These are phyloP conservation scores for Debaryomyces udenii DNA, from an alignment of 1,139 yeast genomes.

Conservation along the genomic window DNA sequence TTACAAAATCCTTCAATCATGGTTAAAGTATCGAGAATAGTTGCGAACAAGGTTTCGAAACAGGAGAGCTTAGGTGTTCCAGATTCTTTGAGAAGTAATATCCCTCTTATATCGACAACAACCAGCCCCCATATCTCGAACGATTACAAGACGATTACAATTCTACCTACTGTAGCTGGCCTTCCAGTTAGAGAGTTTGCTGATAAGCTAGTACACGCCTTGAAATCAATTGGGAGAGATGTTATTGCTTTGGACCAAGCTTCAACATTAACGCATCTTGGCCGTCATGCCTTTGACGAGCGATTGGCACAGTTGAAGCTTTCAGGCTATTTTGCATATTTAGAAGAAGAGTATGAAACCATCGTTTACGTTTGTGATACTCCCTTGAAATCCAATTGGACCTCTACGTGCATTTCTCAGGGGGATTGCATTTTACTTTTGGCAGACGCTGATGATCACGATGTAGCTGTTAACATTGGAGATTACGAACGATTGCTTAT, in stretches of 20 bases:
- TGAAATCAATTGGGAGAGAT: conserved; percentile 69
- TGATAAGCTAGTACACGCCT: conserved; percentile 65
- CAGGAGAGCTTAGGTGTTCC: conserved; percentile 19
- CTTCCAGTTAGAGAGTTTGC: conserved; percentile 89
- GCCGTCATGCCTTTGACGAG: conserved; percentile 91
- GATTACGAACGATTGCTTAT: conserved; percentile 81
- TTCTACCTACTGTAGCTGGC: conserved; percentile 77
- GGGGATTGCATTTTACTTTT: conserved; percentile 84
- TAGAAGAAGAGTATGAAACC: conserved; percentile 87
- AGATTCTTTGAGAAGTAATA: conserved; percentile 13
- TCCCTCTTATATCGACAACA: conserved; percentile 24
- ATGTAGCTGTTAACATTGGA: conserved; percentile 70
- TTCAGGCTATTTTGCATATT: conserved; percentile 85
- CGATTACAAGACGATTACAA: conserved; percentile 79
- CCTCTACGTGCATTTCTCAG: conserved; percentile 88
- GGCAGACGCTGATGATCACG: conserved; percentile 69
- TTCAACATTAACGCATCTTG: conserved; percentile 75
- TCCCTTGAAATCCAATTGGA: conserved; percentile 83
- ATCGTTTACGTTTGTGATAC: conserved; percentile 90
- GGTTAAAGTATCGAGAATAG: conserved; percentile 86
- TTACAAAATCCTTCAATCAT: conserved; percentile 86
- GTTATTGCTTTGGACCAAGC: conserved; percentile 84
- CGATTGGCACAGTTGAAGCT: conserved; percentile 76
- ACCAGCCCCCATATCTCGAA: conserved; percentile 36
- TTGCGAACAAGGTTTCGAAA: conserved; percentile 65